A percentile compares a stretch with the other conserved stretches of the same genome.
phyloP scores from a whole-genome alignment of 768 basidiomycete species.

The Boletales sp. region DNA sequence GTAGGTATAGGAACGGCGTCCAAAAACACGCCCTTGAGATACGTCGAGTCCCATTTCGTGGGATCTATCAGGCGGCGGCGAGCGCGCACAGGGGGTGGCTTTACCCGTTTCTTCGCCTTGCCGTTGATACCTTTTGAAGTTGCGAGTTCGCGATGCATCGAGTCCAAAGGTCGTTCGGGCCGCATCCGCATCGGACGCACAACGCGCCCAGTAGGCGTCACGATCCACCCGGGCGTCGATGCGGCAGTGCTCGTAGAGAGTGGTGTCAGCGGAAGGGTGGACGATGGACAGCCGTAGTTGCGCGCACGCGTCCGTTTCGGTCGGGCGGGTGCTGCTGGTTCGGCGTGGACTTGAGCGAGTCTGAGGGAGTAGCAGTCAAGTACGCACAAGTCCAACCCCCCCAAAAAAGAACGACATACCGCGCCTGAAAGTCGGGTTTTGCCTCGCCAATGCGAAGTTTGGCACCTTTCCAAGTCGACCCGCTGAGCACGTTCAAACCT shows the following conservation, averaged over 20 bases:
- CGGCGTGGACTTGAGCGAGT: slow-evolving; percentile 15
- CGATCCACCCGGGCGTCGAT: slow-evolving; percentile 59
- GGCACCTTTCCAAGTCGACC: slow-evolving; percentile 85
- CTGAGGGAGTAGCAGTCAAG: background rate
- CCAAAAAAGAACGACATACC: slow-evolving; percentile 36
- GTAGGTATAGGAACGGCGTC: slow-evolving; percentile 31
- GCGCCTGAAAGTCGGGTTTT: slow-evolving; percentile 66
- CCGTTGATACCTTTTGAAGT: slow-evolving; percentile 12
- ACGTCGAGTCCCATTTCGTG: slow-evolving; percentile 62
- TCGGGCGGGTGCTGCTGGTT: slow-evolving; percentile 28
- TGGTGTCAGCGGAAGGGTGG: slow-evolving; percentile 65
- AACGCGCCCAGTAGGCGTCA: slow-evolving; percentile 62
- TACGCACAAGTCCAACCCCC: background rate
- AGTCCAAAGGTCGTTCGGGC: slow-evolving; percentile 55
- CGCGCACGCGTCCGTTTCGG: slow-evolving; percentile 41
- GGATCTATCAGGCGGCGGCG: slow-evolving; percentile 69
- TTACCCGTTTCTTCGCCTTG: slow-evolving; percentile 42
- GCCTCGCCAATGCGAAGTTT: slow-evolving; percentile 81
- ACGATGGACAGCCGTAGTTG: slow-evolving; percentile 42
- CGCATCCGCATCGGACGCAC: slow-evolving; percentile 68
- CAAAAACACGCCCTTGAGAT: slow-evolving; percentile 68
- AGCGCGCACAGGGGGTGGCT: slow-evolving; percentile 55
- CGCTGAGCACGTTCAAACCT: slow-evolving; percentile 77
- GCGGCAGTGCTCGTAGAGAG: slow-evolving; percentile 58
- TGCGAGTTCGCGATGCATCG: slow-evolving; percentile 6